These are phyloP conservation scores for Podosphaera aphanis DNA, from an alignment of 2,329 filamentous ascomycete genomes.

Conservation along the genomic window DNA sequence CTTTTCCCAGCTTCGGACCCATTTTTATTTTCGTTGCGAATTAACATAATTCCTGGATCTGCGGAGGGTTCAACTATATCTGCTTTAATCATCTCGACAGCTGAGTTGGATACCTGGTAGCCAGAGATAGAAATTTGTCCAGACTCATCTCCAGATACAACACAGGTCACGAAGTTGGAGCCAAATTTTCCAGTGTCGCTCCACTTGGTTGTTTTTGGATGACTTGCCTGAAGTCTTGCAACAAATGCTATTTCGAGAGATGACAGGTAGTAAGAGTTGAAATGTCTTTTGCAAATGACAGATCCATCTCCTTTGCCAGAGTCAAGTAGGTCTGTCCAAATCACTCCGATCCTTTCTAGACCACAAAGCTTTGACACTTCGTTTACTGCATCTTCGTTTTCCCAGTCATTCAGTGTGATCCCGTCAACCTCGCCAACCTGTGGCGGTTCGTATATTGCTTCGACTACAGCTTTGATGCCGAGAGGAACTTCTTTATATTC, in stretches of 20 bases:
- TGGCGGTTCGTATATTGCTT: constrained; percentile 91
- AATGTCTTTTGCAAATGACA: constrained; percentile 84
- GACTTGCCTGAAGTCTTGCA: constrained; percentile 62
- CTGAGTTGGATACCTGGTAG: constrained; percentile 87
- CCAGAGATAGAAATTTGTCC: constrained; percentile 74
- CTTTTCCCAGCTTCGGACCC: constrained; percentile 42
- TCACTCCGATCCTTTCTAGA: constrained; percentile 69
- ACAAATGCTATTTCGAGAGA: constrained; percentile 83
- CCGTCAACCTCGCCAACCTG: constrained; percentile 78
- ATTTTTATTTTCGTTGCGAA: constrained; percentile 71
- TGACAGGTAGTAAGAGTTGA: constrained; percentile 75
- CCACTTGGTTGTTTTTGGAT: constrained; percentile 87
- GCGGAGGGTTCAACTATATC: constrained; percentile 90
- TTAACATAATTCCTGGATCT: constrained; percentile 81
- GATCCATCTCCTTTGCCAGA: constrained; percentile 59
- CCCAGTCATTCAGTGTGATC: constrained; percentile 64
- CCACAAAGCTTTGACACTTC: constrained; percentile 63
- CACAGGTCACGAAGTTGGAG: constrained; percentile 90
- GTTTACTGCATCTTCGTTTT: constrained; percentile 61
- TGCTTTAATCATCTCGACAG: constrained; percentile 88
- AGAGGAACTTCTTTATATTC: constrained; percentile 85
- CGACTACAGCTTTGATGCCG: constrained; percentile 83
- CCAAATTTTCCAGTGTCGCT: constrained; percentile 85
- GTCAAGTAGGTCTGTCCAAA: constrained; percentile 82
- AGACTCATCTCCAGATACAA: constrained; percentile 77